Percentiles rank a stretch among this genome's conserved stretches.
phyloP scores from a whole-genome alignment of 805 yeast species.

The Teunomyces barrocoloradensis region DNA sequence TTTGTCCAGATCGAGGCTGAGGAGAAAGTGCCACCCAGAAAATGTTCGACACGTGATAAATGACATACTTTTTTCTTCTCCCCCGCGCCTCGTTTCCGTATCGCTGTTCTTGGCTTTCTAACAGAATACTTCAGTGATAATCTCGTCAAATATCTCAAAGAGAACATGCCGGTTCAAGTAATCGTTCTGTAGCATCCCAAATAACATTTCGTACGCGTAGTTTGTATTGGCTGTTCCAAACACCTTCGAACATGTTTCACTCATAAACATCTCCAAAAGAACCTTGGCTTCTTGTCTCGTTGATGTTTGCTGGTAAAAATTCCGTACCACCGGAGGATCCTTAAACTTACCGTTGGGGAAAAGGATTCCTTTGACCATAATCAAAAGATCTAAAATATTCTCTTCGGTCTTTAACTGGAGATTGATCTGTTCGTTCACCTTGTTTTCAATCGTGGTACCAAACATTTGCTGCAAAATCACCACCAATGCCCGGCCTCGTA shows the following conservation, averaged over 20 bases:
- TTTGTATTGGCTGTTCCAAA: slow-evolving; percentile 68
- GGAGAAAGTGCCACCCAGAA: neutral
- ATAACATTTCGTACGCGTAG: slow-evolving; percentile 58
- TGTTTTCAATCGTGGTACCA: slow-evolving; percentile 84
- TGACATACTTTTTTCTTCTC: neutral
- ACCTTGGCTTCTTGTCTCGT: slow-evolving; percentile 58
- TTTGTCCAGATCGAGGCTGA: neutral
- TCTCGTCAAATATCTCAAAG: slow-evolving; percentile 55
- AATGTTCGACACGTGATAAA: neutral
- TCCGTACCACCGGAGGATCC: slow-evolving; percentile 45
- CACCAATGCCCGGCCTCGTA: slow-evolving; percentile 79
- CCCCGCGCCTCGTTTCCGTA: neutral
- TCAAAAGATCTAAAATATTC: slow-evolving; percentile 39
- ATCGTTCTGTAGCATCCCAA: slow-evolving; percentile 72
- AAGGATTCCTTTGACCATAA: slow-evolving; percentile 20
- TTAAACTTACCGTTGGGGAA: slow-evolving; percentile 51
- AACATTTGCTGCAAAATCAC: slow-evolving; percentile 79
- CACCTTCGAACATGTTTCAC: slow-evolving; percentile 65
- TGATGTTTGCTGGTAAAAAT: slow-evolving; percentile 48
- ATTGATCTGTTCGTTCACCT: slow-evolving; percentile 46
- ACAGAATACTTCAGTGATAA: slow-evolving; percentile 45
- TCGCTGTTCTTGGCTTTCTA: no score
- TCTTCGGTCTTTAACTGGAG: slow-evolving; percentile 38
- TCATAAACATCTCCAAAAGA: slow-evolving; percentile 54
- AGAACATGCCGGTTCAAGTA: slow-evolving; percentile 63